Conservation (phyloP, 2,329 filamentous ascomycete genomes). For the Metarhizium anisopliae region DNA sequence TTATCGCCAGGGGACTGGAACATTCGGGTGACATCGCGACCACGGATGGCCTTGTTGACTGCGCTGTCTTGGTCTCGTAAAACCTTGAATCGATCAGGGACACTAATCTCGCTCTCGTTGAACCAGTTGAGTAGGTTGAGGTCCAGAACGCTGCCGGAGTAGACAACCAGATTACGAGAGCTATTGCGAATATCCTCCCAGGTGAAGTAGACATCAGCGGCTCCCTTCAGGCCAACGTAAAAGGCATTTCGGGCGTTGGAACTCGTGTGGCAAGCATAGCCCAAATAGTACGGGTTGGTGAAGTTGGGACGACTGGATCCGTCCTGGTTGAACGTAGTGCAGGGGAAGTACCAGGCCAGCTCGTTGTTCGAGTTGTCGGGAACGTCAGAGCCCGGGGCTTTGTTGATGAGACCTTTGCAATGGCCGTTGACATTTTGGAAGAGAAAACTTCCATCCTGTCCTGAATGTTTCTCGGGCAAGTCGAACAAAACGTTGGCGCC, state of each 20-base stretch:
- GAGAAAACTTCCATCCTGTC: constrained; percentile 90
- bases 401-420: constrained; percentile 84
- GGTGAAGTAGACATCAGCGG: constrained; percentile 89
- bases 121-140: constrained; percentile 86
- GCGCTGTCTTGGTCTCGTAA: constrained; percentile 58
- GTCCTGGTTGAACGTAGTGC: constrained; percentile 85
- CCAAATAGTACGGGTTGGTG: constrained; percentile 67
- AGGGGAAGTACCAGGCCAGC: constrained; percentile 96
- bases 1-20: constrained; percentile 76
- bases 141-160: constrained; percentile 89
- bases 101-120: constrained; percentile 67
- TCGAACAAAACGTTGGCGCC: constrained; percentile 80
- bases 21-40: constrained; percentile 80
- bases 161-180: constrained; percentile 85
- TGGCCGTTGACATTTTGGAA: constrained; percentile 98
- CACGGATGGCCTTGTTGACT: constrained; percentile 57
- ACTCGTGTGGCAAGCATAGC: constrained; percentile 84
- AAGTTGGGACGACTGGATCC: constrained; percentile 71
- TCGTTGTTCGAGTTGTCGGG: constrained; percentile 65
- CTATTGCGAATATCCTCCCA: constrained; percentile 90
- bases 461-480: constrained; percentile 69
- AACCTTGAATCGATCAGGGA: constrained; percentile 70
- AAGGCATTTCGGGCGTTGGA: constrained; percentile 59
- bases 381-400: constrained; percentile 62
- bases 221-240: constrained; percentile 56